Evolutionary conservation across 768 basidiomycete species (phyloP).

Genomic region (Infundibulicybe gibba): DNA sequence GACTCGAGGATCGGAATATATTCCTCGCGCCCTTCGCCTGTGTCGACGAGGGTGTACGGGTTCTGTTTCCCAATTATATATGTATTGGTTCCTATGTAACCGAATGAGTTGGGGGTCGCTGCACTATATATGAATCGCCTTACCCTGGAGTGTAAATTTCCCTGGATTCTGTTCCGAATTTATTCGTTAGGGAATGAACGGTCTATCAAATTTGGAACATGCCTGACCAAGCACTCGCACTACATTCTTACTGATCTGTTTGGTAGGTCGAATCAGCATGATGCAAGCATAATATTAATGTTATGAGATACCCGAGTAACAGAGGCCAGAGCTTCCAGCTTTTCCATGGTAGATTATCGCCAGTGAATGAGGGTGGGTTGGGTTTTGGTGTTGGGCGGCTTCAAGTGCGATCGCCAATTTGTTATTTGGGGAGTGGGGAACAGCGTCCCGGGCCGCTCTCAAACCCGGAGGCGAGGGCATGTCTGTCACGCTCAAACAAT

Average conservation of each 20-base stretch:
- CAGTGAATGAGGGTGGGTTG: no score
- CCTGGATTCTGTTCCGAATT: constrained; percentile 66
- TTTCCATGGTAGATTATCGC: constrained; percentile 10
- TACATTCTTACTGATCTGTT: constrained; percentile 65
- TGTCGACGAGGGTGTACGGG: constrained; percentile 80
- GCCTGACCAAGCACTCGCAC: constrained; percentile 78
- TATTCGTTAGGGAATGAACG: neutral
- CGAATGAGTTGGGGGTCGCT: neutral
- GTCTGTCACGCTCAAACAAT: no score
- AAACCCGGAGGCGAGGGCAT: no score
- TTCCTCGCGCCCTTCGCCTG: constrained; percentile 67
- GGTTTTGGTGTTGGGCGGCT: no score
- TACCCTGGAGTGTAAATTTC: constrained; percentile 85
- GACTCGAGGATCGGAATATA: constrained; percentile 68
- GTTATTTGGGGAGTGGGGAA: no score
- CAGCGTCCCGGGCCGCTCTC: no score
- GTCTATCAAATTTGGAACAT: constrained; percentile 1
- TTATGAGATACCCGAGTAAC: constrained; percentile 44
- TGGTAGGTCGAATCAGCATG: neutral
- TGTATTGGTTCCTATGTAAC: constrained; percentile 74
- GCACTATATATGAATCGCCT: neutral
- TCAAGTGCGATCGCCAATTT: no score
- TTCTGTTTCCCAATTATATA: constrained; percentile 72
- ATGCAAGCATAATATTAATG: neutral
- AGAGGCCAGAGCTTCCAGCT: constrained; percentile 16